These are phyloP conservation scores for Scutellaria barbata DNA, from an alignment of 257 asterid species.

Conservation along the genomic window DNA sequence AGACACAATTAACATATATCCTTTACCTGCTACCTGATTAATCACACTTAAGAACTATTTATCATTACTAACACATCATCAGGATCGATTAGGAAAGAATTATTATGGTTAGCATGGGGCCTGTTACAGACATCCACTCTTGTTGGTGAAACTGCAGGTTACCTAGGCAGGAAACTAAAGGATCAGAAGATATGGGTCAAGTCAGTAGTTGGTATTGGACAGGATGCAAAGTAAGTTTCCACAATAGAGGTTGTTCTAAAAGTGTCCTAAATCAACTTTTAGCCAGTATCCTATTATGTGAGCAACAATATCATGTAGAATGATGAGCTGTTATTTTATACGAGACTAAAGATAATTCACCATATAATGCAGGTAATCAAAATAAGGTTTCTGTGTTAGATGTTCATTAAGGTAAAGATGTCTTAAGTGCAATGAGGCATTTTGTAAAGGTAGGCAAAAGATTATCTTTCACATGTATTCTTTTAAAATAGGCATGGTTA, in stretches of 20 bases:
- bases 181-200: no score
- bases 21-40: background rate
- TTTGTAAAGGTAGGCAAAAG: background rate
- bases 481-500: conserved; percentile 14
- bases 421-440: conserved; percentile 1
- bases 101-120: no score
- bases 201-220: no score
- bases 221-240: no score
- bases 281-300: background rate
- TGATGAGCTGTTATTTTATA: background rate
- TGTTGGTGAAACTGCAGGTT: no score
- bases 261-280: background rate
- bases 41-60: conserved; percentile 10
- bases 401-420: background rate
- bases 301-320: background rate
- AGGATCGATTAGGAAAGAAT: no score
- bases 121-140: no score
- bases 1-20: background rate
- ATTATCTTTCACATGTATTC: background rate
- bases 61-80: background rate
- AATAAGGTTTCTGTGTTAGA: background rate
- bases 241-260: conserved; percentile 1
- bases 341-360: background rate
- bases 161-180: no score
- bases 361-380: background rate